Evolutionary conservation across 2,329 filamentous ascomycete species (phyloP).

Genomic region (Fusarium ramigenum): DNA sequence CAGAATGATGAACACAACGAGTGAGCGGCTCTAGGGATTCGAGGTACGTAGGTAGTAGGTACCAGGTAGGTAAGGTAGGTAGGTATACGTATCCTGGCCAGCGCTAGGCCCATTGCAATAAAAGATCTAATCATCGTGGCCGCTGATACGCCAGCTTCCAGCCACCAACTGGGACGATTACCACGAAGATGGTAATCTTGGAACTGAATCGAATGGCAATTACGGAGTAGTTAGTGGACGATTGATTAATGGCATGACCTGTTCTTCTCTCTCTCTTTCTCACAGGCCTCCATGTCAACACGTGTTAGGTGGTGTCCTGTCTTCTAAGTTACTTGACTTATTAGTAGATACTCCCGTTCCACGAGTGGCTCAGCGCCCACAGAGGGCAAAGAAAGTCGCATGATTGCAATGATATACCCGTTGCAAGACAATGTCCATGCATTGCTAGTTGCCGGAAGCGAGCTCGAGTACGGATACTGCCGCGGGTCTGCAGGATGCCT

Average conservation of each 20-base stretch:
- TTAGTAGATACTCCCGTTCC: conserved; percentile 9
- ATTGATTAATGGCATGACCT: conserved; percentile 20
- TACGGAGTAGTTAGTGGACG: not conserved
- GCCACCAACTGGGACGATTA: conserved; percentile 29
- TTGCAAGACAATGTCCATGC: conserved; percentile 18
- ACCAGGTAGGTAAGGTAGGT: too few species aligned
- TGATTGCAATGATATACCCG: conserved; percentile 15
- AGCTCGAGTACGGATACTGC: conserved; percentile 30
- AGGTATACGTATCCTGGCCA: not conserved
- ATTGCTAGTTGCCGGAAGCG: not conserved
- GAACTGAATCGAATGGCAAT: conserved; percentile 25
- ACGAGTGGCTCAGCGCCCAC: not conserved
- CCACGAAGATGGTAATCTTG: conserved; percentile 39
- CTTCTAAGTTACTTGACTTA: conserved; percentile 1
- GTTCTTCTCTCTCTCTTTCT: conserved; percentile 20
- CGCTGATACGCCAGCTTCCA: conserved; percentile 29
- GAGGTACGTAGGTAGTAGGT: too few species aligned
- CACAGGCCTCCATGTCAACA: conserved; percentile 29
- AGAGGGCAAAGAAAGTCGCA: conserved; percentile 19
- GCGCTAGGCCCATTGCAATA: conserved; percentile 30
- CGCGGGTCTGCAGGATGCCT: not conserved
- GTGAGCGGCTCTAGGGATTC: not conserved
- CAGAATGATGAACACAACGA: not conserved
- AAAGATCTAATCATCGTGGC: conserved; percentile 21
- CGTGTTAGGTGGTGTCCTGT: conserved; percentile 36